Base-by-base conservation (phyloP, 2,329 filamentous ascomycete genomes). In the Pezicula rhizophila region DNA sequence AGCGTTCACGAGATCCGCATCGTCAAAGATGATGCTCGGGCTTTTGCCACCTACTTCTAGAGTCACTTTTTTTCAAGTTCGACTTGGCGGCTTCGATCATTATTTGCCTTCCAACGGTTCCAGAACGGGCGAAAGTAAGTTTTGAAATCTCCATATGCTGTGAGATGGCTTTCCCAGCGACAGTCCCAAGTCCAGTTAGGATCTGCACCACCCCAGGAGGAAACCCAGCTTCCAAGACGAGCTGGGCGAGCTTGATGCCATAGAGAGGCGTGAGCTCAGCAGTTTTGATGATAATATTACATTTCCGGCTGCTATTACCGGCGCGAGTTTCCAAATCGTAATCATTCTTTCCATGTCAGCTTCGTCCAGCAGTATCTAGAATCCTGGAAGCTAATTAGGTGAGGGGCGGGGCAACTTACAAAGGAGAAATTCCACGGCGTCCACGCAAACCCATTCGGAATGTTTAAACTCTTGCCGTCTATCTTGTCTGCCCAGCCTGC, bases 111-210 rank as follows among this genome's bases (percentile, higher is more conserved):
- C 78, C 80, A 52, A 80, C 77, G 52, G 76, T 67, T 37, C 80
- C 84, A 39, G 78, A 82, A 51, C 80, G 80, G 53, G 80, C 84
- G 68, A 84, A 84, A 50, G 80, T 80, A 57, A 84, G 69, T 75
- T 84, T 84, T 70, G 83, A 79, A 56, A 84, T 66, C 58, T 79
- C 78, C 74, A 82, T 80, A 69, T 84, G 80, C 25, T 76, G 69
- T 45, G 79, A 70, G 51, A 84, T 70, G 53, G 80, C 79, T 26
- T 82, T 80, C 72, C 84, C 83, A 39, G 82, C 82, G 52, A 77
- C 67, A 69, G 80, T 84, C 54, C 83, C 84, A 66, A 85, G 79
- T 57, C 83, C 83, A 53, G 81, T 82, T 65, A 74, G 73, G 64
- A 82, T 69, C 69, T 84, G 81, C 66, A 82, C 68, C 48, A 84